Percentiles rank a stretch among this genome's conserved stretches.
phyloP scores from a whole-genome alignment of 768 basidiomycete genomes.

The Leucocoprinus birnbaumii region DNA sequence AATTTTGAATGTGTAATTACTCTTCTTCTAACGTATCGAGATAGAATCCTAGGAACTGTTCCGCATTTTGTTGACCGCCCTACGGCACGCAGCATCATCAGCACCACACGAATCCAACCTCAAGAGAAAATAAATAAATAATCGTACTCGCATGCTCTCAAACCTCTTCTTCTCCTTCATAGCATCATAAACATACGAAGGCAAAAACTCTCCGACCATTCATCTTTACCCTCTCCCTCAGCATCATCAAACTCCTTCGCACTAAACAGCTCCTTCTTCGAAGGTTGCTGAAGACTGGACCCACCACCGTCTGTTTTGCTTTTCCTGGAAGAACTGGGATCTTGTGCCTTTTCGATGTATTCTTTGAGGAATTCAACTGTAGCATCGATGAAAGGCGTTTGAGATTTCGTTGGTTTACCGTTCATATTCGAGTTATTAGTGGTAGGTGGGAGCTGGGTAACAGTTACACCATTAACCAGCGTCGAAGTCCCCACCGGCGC shows the following conservation, averaged over 20 bases:
- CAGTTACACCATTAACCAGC: slow-evolving; percentile 17
- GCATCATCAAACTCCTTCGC: slow-evolving; percentile 30
- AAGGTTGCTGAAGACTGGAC: neutral
- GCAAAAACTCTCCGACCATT: slow-evolving; percentile 67
- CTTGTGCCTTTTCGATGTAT: slow-evolving; percentile 43
- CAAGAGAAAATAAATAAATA: slow-evolving; percentile 1
- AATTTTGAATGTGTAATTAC: slow-evolving; percentile 61
- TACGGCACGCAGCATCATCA: slow-evolving; percentile 22
- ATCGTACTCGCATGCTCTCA: slow-evolving; percentile 85
- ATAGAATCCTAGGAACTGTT: slow-evolving; percentile 98
- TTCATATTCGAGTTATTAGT: slow-evolving; percentile 19
- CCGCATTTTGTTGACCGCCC: slow-evolving; percentile 95
- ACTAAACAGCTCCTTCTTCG: neutral
- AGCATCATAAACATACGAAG: slow-evolving; percentile 85
- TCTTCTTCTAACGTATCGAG: slow-evolving; percentile 95
- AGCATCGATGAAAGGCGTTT: slow-evolving; percentile 62
- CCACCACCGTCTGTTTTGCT: neutral
- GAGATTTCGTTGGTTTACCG: slow-evolving; percentile 22
- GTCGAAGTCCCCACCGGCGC: neutral
- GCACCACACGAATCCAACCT: too few relatives aligned
- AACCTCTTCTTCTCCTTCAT: slow-evolving; percentile 93
- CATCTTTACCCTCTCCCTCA: slow-evolving; percentile 43
- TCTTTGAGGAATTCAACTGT: slow-evolving; percentile 76
- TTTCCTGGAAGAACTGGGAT: neutral
- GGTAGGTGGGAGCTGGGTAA: neutral